These are phyloP conservation scores for Globisporangium barbulae DNA, from an alignment of 352 stramenopile genomes.

Conservation along the genomic window DNA sequence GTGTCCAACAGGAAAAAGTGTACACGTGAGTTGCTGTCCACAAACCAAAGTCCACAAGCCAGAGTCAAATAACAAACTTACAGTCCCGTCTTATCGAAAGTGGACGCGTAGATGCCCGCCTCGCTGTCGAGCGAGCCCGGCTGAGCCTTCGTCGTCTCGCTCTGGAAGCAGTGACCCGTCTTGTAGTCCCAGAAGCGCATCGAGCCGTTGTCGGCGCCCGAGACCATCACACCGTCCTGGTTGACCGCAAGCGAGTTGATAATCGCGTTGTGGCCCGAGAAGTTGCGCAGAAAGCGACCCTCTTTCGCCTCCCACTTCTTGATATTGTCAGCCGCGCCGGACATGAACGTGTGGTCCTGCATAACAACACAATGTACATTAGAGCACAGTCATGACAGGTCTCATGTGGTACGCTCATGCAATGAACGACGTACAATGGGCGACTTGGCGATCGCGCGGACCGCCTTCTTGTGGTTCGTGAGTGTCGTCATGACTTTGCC, in stretches of 20 bases:
- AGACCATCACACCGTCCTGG: constrained; percentile 96
- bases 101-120: constrained; percentile 95
- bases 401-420: background rate
- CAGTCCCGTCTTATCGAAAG: constrained; percentile 97
- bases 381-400: background rate
- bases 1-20: constrained; percentile 12
- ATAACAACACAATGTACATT: constrained; percentile 12
- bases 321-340: constrained; percentile 95
- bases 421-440: constrained; percentile 47
- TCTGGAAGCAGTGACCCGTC: constrained; percentile 98
- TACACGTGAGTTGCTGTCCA: background rate
- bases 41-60: background rate
- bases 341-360: constrained; percentile 96
- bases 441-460: constrained; percentile 91
- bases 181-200: constrained; percentile 99
- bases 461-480: constrained; percentile 99
- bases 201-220: constrained; percentile 95
- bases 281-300: constrained; percentile 96
- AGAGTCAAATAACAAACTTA: constrained; percentile 33
- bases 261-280: constrained; percentile 96
- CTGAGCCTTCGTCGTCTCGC: constrained; percentile 91
- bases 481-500: constrained; percentile 98
- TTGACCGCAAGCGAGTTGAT: constrained; percentile 99
- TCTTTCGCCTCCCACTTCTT: constrained; percentile 99
- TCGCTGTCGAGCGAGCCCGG: constrained; percentile 97